Evolutionary conservation across 202 grass and related monocot genomes (phyloP), one percentile per base, ranked within the genome.

Genomic region (Musa balbisiana): DNA sequence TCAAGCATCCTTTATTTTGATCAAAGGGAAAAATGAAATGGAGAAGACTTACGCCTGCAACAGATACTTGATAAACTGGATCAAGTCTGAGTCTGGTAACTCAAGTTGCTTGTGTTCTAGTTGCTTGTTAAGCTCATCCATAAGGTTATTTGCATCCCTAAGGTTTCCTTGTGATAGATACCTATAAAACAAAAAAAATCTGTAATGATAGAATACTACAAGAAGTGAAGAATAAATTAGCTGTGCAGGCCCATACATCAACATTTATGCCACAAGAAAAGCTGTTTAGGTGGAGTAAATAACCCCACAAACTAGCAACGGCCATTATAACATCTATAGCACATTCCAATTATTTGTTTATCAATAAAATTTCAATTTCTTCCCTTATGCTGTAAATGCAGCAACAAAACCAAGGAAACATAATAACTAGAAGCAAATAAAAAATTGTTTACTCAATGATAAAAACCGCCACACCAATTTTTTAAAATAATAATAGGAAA

Each of bases 121-220:
- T 84, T 85, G 95, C 67, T 81, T 80, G 64, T 90, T 90, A 76
- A 99, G 80, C 69, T 91, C 85, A 81, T 99, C 88, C 91, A 99
- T 90, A 49, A 99, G 83, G 53, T 87, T 87, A 91, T 99, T 99
- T 75, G 91, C 91, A 78, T 94, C 91, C 83, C 85, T 92, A 76
- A 99, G 85, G 74, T 99, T 94, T 76, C 83, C 95, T 85, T 92
- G 95, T 78, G 95, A 92, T 51, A 99, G 82, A 80, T 92, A 99
- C 86, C 95, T 99, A 73, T 52, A n/a, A 83, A 80, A 64, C 13
- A 71, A 85, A 54, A 77, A 75, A 77, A 65, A 78, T 43, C 33
- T 43, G 33, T 49, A 77, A 64, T 60, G 77, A 21, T 51, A 70
- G 15, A 21, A 51, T 51, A 3, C 17, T 29, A 55, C 8, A 29